Evolutionary conservation across 805 yeast species (phyloP).

Genomic region (Cyberlindnera lachancei): DNA sequence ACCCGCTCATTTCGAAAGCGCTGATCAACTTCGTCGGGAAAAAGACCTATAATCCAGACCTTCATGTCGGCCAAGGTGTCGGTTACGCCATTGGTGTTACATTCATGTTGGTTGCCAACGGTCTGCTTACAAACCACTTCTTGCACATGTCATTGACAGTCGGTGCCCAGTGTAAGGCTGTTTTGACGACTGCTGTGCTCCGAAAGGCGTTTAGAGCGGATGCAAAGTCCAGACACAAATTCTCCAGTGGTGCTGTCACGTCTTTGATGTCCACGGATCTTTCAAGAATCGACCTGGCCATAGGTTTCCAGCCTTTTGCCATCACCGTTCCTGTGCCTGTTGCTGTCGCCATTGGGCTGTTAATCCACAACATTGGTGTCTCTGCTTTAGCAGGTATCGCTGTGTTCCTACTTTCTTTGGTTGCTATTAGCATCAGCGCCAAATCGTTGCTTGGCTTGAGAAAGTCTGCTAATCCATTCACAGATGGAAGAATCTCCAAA

Average conservation of each 20-base stretch:
- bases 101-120: conserved; percentile 32
- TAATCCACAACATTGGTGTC: conserved; percentile 61
- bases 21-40: conserved; percentile 47
- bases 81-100: conserved; percentile 55
- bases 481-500: conserved; percentile 56
- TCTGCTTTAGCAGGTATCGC: conserved; percentile 62
- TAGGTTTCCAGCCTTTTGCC: conserved; percentile 51
- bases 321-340: conserved; percentile 54
- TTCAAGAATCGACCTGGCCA: conserved; percentile 63
- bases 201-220: conserved; percentile 56
- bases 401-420: conserved; percentile 40
- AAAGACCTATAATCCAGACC: conserved; percentile 31
- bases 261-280: conserved; percentile 72
- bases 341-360: conserved; percentile 52
- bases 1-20: conserved; percentile 47
- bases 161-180: conserved; percentile 62
- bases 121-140: conserved; percentile 40
- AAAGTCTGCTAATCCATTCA: conserved; percentile 44
- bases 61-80: conserved; percentile 39
- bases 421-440: conserved; percentile 36
- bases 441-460: conserved; percentile 45
- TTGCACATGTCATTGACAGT: conserved; percentile 44
- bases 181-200: conserved; percentile 56
- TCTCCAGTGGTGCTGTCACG: conserved; percentile 57
- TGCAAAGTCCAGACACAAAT: conserved; percentile 44